phyloP scores from a whole-genome alignment of 106 monocot species.

The Dendrobium huoshanense region DNA sequence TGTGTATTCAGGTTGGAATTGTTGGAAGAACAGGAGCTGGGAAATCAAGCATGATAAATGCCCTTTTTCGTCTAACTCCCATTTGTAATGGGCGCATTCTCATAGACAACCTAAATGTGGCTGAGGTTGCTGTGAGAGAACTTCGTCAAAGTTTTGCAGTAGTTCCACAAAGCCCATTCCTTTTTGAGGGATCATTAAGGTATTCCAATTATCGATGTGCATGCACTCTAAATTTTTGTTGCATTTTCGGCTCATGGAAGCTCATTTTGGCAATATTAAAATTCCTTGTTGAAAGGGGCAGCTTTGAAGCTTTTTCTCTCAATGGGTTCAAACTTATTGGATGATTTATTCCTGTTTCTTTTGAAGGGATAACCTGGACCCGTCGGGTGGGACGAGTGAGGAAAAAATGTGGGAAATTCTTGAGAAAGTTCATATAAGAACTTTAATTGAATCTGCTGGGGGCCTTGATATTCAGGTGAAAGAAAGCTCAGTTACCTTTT shows the following conservation, averaged over 20 bases:
- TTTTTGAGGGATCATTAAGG: slow-evolving; percentile 92
- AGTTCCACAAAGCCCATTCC: slow-evolving; percentile 93
- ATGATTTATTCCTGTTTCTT: neutral
- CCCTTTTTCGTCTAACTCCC: slow-evolving; percentile 82
- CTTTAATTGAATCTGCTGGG: slow-evolving; percentile 62
- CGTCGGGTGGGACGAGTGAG: slow-evolving; percentile 52
- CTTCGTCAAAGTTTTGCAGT: slow-evolving; percentile 74
- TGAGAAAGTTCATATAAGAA: slow-evolving; percentile 69
- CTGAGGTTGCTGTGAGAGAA: slow-evolving; percentile 53
- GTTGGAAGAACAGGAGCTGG: slow-evolving; percentile 97
- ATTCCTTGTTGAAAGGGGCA: neutral
- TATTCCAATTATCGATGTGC: slow-evolving; percentile 9
- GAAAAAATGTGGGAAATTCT: slow-evolving; percentile 75
- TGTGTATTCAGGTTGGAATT: slow-evolving; percentile 67
- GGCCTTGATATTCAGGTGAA: slow-evolving; percentile 75
- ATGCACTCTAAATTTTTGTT: neutral
- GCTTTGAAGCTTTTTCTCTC: neutral
- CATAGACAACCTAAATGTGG: slow-evolving; percentile 68
- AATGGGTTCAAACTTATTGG: neutral
- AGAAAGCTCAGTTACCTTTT: slow-evolving; percentile 64
- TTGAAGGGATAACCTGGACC: slow-evolving; percentile 86
- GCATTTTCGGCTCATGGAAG: neutral
- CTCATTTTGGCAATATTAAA: neutral
- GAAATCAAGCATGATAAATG: slow-evolving; percentile 94
- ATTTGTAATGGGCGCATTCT: slow-evolving; percentile 66